Evolutionary conservation across 768 basidiomycete species (phyloP).

Genomic region (Pleurotus citrinopileatus): DNA sequence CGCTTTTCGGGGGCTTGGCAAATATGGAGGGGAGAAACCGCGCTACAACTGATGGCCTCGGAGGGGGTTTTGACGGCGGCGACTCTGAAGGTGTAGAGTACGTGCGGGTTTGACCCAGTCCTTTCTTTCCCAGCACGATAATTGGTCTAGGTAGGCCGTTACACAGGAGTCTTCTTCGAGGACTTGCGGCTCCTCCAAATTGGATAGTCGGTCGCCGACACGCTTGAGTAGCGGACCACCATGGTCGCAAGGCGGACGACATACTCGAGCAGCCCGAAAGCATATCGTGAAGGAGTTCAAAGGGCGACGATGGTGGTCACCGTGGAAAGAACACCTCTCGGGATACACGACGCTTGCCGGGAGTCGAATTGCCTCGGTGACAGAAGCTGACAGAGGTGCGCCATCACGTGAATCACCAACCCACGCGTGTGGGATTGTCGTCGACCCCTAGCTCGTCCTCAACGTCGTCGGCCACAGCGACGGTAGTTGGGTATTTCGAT

Average conservation of each 20-base stretch:
- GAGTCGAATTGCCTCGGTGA: background rate
- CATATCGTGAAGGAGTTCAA: background rate
- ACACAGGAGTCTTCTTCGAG: too few relatives aligned
- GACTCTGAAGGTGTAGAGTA: background rate
- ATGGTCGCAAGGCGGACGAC: background rate
- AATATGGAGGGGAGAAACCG: conserved; percentile 27
- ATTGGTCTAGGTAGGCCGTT: too few relatives aligned
- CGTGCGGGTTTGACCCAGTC: background rate
- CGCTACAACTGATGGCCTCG: conserved; percentile 17
- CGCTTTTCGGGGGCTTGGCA: conserved; percentile 33
- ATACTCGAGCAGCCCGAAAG: background rate
- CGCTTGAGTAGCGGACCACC: background rate
- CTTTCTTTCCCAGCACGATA: too few relatives aligned
- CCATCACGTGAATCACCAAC: background rate
- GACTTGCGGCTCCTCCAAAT: too few relatives aligned
- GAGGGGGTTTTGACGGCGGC: conserved; percentile 6
- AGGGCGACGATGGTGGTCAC: background rate
- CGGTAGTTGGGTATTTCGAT: too few relatives aligned
- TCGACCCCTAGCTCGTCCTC: too few relatives aligned
- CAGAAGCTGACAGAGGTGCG: background rate
- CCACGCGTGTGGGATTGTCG: background rate
- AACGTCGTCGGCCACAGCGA: too few relatives aligned
- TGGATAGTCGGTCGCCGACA: background rate
- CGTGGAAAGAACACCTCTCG: background rate
- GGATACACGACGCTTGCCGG: background rate